Percentiles rank a stretch among this genome's conserved stretches.
phyloP scores from a whole-genome alignment of 768 basidiomycete genomes.

The Hericium alpestre region DNA sequence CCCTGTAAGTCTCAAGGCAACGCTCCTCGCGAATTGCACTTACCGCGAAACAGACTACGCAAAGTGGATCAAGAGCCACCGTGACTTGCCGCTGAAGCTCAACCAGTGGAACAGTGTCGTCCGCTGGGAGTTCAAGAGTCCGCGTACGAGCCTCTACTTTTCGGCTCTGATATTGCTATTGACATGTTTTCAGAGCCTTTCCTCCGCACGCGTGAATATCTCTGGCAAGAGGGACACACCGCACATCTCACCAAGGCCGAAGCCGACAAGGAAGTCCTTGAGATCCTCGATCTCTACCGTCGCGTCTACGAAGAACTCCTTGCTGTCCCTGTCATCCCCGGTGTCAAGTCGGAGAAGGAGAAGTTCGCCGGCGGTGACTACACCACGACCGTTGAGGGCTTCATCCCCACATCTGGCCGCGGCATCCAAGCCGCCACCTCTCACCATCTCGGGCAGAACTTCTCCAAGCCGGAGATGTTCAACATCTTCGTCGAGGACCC shows the following conservation, averaged over 20 bases:
- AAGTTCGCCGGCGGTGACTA: slow-evolving; percentile 98
- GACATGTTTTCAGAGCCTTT: slow-evolving; percentile 63
- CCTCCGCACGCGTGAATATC: slow-evolving; percentile 96
- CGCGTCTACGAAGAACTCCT: slow-evolving; percentile 94
- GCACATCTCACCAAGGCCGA: slow-evolving; percentile 83
- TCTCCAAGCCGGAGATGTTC: slow-evolving; percentile 94
- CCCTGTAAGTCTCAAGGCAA: slow-evolving; percentile 52
- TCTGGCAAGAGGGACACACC: slow-evolving; percentile 99
- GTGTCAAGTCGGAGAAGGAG: slow-evolving; percentile 97
- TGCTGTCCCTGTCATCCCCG: slow-evolving; percentile 94
- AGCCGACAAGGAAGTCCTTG: slow-evolving; percentile 82
- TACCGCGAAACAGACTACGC: slow-evolving; percentile 61
- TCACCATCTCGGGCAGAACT: slow-evolving; percentile 97
- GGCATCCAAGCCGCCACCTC: slow-evolving; percentile 98
- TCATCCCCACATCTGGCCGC: slow-evolving; percentile 92
- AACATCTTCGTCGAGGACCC: slow-evolving; percentile 96
- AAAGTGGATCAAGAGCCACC: slow-evolving; percentile 97
- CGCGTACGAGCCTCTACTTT: slow-evolving; percentile 47
- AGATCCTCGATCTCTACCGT: slow-evolving; percentile 93
- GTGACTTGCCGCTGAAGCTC: slow-evolving; percentile 91
- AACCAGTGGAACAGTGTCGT: slow-evolving; percentile 99
- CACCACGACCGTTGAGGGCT: slow-evolving; percentile 96
- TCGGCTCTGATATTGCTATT: background rate
- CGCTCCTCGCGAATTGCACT: background rate
- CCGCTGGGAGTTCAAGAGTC: slow-evolving; percentile 99